phyloP scores from a whole-genome alignment of 2,329 filamentous ascomycete species.

The Passalora sequoiae region DNA sequence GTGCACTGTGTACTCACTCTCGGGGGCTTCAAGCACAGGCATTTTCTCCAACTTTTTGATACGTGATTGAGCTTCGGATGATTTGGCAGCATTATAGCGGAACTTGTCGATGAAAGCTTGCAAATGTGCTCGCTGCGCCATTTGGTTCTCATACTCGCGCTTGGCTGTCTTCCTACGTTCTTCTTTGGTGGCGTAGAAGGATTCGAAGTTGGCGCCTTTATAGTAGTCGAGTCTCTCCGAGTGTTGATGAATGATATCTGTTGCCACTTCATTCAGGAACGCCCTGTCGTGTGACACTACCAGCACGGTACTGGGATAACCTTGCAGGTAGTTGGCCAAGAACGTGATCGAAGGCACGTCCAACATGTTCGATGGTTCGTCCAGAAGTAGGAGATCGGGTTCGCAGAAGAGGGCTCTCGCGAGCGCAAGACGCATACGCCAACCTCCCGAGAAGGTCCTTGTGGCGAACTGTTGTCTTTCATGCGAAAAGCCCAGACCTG shows the following conservation, averaged over 20 bases:
- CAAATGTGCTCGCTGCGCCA: constrained; percentile 85
- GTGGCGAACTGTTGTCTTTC: constrained; percentile 90
- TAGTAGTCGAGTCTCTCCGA: constrained; percentile 98
- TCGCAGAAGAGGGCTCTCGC: constrained; percentile 96
- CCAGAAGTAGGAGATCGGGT: constrained; percentile 87
- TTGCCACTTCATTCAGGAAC: constrained; percentile 98
- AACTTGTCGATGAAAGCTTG: constrained; percentile 99
- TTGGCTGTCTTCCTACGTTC: constrained; percentile 94
- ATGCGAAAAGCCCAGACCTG: constrained; percentile 91
- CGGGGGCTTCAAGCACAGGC: constrained; percentile 83
- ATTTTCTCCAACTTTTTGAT: constrained; percentile 99
- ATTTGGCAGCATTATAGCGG: constrained; percentile 97
- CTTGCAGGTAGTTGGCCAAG: constrained; percentile 89
- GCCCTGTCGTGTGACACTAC: constrained; percentile 98
- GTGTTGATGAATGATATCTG: constrained; percentile 97
- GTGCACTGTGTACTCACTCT: constrained; percentile 90
- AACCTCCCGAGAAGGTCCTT: constrained; percentile 98
- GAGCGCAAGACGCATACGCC: constrained; percentile 95
- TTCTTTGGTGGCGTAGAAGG: constrained; percentile 95
- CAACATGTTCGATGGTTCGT: constrained; percentile 98
- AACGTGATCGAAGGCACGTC: constrained; percentile 99
- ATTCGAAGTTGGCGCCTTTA: constrained; percentile 91
- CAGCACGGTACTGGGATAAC: constrained; percentile 87
- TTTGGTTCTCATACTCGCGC: constrained; percentile 97
- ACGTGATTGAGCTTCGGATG: constrained; percentile 92